Evolutionary conservation across 169 alveolate genomes (phyloP), one percentile per base, ranked within the genome.

Genomic region (Perkinsus olseni): DNA sequence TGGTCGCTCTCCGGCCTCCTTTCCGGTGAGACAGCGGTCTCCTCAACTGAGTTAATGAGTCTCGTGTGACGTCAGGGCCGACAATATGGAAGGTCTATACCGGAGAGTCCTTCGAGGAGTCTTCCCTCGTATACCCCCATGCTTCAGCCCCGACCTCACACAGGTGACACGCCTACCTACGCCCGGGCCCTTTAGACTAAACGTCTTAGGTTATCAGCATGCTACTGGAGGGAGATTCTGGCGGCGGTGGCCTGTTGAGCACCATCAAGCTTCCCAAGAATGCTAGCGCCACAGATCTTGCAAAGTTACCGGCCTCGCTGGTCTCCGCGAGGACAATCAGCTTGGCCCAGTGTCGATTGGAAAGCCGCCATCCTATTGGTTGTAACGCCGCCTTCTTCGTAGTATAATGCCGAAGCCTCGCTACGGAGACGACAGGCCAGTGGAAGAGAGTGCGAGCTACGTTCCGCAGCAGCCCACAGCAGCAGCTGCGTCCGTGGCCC

Each of bases 1-100:
- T 97, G 82, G 94, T 96, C 11, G 95, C 97, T 4, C 94, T 97
- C 40, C 94, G 94, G 74, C 99, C 98, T 21, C 99, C 99, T 39
- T 97, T 97, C 93, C 82, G 82, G 82, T 62, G 82, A 24, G n/a
- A n/a, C n/a, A n/a, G n/a, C n/a, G n/a, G n/a, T n/a, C n/a, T n/a
- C n/a, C n/a, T n/a, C n/a, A n/a, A n/a, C n/a, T n/a, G n/a, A n/a
- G n/a, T n/a, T n/a, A n/a, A n/a, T n/a, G n/a, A n/a, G n/a, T n/a
- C n/a, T n/a, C n/a, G n/a, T n/a, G 17, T 62, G 37, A 21, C 34
- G n/a, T 62, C 82, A 48, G 96, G 92, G 97, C 97, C 21, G 97
- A 96, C 74, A 96, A 95, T 92, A 96, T 97, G 97, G 96, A 95
- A 92, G 97, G 95, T 10, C 91, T 97, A 8, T 97, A 94, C 93